Conservation (phyloP, 2,329 filamentous ascomycete species). For the Metarhizium rileyi region DNA sequence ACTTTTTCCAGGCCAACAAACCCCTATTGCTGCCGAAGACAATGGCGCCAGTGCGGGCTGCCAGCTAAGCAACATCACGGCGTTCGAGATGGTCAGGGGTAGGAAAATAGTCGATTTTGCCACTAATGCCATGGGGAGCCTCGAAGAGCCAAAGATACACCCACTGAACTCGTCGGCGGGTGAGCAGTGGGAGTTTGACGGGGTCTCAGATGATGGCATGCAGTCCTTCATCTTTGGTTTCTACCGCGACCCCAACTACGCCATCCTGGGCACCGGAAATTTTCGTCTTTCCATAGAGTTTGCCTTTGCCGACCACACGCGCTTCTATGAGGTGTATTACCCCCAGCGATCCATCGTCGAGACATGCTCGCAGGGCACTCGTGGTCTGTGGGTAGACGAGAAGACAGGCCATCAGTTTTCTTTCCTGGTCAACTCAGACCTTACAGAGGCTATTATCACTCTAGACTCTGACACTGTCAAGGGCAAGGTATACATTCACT, state of each 20-base stretch:
- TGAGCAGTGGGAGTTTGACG: conserved; percentile 23
- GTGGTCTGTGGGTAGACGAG: conserved; percentile 7
- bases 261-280: conserved; percentile 18
- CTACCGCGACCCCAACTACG: conserved; percentile 20
- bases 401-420: conserved; percentile 1
- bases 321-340: conserved; percentile 16
- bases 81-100: too few species aligned
- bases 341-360: conserved; percentile 13
- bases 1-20: too few species aligned
- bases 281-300: conserved; percentile 17
- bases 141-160: conserved; percentile 11
- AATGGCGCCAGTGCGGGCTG: too few species aligned
- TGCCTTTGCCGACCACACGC: conserved; percentile 12
- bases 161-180: conserved; percentile 16
- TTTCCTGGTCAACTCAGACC: conserved; percentile 11
- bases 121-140: too few species aligned
- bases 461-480: conserved; percentile 1
- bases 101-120: too few species aligned
- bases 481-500: conserved; percentile 10
- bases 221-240: conserved; percentile 18
- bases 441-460: conserved; percentile 2
- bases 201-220: conserved; percentile 14
- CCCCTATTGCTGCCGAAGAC: too few species aligned
- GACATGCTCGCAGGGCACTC: conserved; percentile 9
- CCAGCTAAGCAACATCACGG: too few species aligned